Evolutionary conservation across 805 yeast species (phyloP), one percentile per base, ranked within the genome.

Genomic region (Candida palmyrensis): DNA sequence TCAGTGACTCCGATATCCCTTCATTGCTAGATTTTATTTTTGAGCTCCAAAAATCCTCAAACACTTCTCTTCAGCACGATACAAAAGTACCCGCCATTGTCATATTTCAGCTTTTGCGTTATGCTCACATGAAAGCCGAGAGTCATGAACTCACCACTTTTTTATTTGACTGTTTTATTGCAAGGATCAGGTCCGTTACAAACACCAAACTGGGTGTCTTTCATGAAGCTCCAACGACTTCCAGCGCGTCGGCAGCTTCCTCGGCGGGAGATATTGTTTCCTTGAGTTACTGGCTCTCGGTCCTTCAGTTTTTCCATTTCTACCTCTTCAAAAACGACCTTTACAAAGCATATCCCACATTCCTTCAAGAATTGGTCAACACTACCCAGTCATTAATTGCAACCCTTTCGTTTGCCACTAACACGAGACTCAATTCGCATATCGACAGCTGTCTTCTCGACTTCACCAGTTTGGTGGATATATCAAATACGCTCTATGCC

Each of bases 271-370:
- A 83, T 49, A 79, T 82, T 35, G 83, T 83, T 12, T 51, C 71
- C 25, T 70, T 81, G 40, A 81, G 95, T 32, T 90, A 87, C 53
- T 92, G 97, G 97, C 71, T 92, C 23, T 79, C 95, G 4, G 81
- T 83, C 17, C 53, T 83, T 28, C 83, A 84, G 38, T 79, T 84
- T 43, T 59, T 90, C 32, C 79, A 82, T 48, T 90, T 82, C 54
- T 90, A 86, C 55, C 51, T 90, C 21, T 63, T 75, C 27, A 77
- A 83, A 40, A 92, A 82, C 48, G 56, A 61, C 1, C 68, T 81
- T 33, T 78, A 75, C 52, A 47, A 54, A 15, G 61, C 59, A 30
- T 73, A 77, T 40, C 87, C 89, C 2, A 51, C 58, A 11, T 59
- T 79, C 19, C 51, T 83, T 31, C 87, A 81, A 47, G 86, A 79